phyloP scores from a whole-genome alignment of 352 stramenopile genomes.

The Paralagenidium karlingii region DNA sequence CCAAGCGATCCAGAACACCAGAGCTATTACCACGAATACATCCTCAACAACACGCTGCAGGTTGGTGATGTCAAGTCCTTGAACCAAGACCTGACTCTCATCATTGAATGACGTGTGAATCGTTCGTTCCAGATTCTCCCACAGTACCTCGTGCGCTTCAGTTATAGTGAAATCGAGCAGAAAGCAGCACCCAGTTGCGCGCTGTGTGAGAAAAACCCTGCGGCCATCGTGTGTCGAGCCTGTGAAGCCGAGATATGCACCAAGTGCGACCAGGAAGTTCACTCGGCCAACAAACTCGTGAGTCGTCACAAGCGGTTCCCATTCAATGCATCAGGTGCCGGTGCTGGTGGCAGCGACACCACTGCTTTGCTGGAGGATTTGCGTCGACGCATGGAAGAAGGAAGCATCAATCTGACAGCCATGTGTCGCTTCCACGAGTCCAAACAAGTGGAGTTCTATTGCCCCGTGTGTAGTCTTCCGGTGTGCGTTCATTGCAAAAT shows the following conservation, averaged over 20 bases:
- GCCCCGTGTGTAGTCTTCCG: conserved; percentile 30
- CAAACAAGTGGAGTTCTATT: conserved; percentile 74
- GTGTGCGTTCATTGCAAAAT: conserved; percentile 78
- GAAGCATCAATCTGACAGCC: conserved; percentile 12
- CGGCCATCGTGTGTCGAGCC: conserved; percentile 32
- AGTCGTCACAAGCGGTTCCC: conserved; percentile 41
- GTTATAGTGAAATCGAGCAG: conserved; percentile 18
- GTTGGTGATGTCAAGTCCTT: conserved; percentile 1
- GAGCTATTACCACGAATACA: conserved; percentile 63
- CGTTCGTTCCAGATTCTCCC: conserved; percentile 29
- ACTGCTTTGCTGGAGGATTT: neutral
- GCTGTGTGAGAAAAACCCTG: conserved; percentile 44
- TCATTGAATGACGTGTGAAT: neutral
- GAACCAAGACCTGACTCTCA: neutral
- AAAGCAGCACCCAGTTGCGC: conserved; percentile 16
- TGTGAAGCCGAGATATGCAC: conserved; percentile 60
- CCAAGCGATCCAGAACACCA: conserved; percentile 11
- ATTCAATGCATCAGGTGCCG: conserved; percentile 2
- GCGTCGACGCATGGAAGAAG: conserved; percentile 22
- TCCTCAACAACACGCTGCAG: conserved; percentile 39
- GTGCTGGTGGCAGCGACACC: neutral
- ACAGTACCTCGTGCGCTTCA: conserved; percentile 59
- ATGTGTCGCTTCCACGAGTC: conserved; percentile 24
- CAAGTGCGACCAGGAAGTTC: conserved; percentile 49
- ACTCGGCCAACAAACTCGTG: conserved; percentile 75